Evolutionary conservation across 202 grass and related monocot genomes (phyloP).

Genomic region (Dendrocalamus latiflorus): DNA sequence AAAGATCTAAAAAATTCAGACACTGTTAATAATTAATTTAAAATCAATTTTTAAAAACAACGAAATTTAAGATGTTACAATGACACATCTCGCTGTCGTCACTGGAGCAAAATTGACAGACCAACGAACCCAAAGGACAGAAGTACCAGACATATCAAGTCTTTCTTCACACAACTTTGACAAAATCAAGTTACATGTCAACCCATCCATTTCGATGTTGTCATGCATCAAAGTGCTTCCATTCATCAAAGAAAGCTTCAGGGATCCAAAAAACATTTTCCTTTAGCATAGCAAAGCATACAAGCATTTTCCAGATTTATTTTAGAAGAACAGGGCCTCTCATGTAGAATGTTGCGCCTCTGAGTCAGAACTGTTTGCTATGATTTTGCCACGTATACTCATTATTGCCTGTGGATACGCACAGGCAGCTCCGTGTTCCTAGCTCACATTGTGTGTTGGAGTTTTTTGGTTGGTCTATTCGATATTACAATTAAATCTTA

Average conservation of each 20-base stretch:
- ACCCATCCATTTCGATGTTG: neutral
- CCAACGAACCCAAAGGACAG: neutral
- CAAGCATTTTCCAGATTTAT: neutral
- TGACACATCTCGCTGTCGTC: too few species aligned
- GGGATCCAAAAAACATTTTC: neutral
- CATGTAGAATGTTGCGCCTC: neutral
- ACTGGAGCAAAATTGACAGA: too few species aligned
- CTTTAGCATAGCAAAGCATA: neutral
- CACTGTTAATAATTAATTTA: too few species aligned
- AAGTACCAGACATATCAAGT: neutral
- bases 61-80: too few species aligned
- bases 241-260: neutral
- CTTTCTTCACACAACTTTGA: neutral
- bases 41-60: too few species aligned
- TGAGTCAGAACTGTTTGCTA: neutral
- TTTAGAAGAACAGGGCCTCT: neutral
- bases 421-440: neutral
- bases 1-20: too few species aligned
- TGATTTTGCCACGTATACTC: neutral
- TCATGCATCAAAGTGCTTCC: neutral
- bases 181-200: neutral
- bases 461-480: too few species aligned
- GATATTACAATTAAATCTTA: too few species aligned
- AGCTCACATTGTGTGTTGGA: too few species aligned
- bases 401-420: neutral